Conservation (phyloP, 257 asterid species). For the Salvia hispanica region DNA sequence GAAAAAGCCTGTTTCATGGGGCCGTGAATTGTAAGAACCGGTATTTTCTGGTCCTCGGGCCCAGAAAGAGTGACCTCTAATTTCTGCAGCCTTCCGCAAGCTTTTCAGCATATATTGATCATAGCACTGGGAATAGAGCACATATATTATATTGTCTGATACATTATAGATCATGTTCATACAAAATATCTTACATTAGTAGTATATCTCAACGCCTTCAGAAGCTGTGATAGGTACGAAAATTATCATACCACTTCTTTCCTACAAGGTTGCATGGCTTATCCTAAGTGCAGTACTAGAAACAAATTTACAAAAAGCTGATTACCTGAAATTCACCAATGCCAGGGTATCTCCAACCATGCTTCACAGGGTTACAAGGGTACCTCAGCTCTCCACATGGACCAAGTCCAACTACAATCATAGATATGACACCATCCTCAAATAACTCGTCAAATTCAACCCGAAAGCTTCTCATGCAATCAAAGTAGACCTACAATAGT, state of each 20-base stretch:
- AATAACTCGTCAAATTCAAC: conserved; percentile 78
- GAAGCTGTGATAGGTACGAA: conserved; percentile 22
- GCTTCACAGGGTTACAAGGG: conserved; percentile 83
- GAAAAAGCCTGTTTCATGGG: conserved; percentile 68
- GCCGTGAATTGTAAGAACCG: conserved; percentile 66
- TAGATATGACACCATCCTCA: conserved; percentile 68
- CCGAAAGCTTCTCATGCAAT: conserved; percentile 91
- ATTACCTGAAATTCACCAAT: conserved; percentile 92
- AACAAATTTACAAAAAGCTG: conserved; percentile 3
- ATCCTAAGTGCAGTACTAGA: background rate
- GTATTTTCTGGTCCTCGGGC: conserved; percentile 67
- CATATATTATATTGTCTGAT: conserved; percentile 10
- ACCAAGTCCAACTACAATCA: conserved; percentile 82
- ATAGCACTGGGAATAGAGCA: conserved; percentile 65
- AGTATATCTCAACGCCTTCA: conserved; percentile 7
- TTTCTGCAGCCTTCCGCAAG: conserved; percentile 72
- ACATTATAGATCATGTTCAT: background rate
- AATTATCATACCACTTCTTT: conserved; percentile 2
- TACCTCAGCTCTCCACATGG: conserved; percentile 91
- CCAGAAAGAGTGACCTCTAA: conserved; percentile 81
- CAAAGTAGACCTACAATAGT: conserved; percentile 80
- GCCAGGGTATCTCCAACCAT: conserved; percentile 93
- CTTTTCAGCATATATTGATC: conserved; percentile 76
- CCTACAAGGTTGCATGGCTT: background rate
- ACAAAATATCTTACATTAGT: background rate